Evolutionary conservation across 1,284 basidiomycete genomes (phyloP).

Genomic region (Boletellus deceptivus): DNA sequence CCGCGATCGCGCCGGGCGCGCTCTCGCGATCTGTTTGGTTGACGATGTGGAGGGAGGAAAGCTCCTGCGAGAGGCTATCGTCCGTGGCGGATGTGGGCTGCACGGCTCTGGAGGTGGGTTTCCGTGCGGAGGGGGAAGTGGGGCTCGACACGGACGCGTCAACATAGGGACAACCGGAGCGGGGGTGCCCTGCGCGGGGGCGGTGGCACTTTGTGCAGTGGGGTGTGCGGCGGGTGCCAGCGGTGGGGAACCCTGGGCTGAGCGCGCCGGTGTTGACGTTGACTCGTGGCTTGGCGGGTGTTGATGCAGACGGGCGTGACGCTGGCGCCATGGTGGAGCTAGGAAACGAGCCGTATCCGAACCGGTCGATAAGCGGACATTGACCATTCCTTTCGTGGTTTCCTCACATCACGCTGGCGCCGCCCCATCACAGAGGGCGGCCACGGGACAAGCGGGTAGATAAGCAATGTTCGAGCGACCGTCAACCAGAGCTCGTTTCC

Average conservation of each 20-base stretch:
- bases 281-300: slow-evolving; percentile 21
- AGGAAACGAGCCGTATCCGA: no score
- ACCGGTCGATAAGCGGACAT: no score
- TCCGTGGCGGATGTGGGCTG: slow-evolving; percentile 8
- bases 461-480: no score
- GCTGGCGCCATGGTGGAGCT: slow-evolving; percentile 23
- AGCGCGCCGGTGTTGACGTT: slow-evolving; percentile 7
- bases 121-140: slow-evolving; percentile 24
- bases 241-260: slow-evolving; percentile 20
- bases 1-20: not conserved
- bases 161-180: slow-evolving; percentile 52
- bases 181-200: slow-evolving; percentile 54
- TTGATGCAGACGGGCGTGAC: slow-evolving; percentile 32
- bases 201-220: slow-evolving; percentile 53
- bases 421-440: no score
- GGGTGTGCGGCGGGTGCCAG: slow-evolving; percentile 39
- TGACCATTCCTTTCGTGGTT: no score
- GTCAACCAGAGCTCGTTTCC: no score
- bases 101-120: slow-evolving; percentile 17
- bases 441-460: no score
- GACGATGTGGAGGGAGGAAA: slow-evolving; percentile 34
- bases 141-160: slow-evolving; percentile 15
- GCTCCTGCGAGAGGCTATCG: slow-evolving; percentile 22
- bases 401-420: no score
- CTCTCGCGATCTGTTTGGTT: slow-evolving; percentile 22